Conservation (phyloP, 805 yeast genomes). For the Saccharomycopsis babjevae region DNA sequence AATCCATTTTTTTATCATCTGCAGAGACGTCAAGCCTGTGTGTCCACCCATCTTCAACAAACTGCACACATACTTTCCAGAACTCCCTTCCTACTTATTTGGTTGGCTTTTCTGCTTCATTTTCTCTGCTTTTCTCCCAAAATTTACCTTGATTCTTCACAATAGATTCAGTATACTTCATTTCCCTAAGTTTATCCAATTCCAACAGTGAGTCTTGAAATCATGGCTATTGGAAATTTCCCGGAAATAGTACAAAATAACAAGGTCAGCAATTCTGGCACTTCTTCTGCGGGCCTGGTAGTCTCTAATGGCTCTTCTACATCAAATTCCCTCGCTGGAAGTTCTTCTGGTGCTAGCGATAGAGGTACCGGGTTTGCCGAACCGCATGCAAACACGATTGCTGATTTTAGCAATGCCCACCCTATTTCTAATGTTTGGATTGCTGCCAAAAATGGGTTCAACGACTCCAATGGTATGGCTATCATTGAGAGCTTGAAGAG, state of each 20-base stretch:
- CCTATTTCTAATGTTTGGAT: too few species aligned
- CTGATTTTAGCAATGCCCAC: too few species aligned
- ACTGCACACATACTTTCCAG: not conserved
- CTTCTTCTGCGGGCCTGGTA: not conserved
- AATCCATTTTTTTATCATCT: not conserved
- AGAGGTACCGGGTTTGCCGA: too few species aligned
- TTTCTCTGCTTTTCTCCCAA: too few species aligned
- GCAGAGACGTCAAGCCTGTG: not conserved
- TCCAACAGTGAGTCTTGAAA: not conserved
- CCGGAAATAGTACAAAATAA: not conserved
- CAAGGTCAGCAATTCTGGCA: not conserved
- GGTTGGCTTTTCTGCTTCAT: too few species aligned
- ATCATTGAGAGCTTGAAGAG: not conserved
- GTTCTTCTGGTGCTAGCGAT: too few species aligned
- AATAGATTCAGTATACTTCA: not conserved
- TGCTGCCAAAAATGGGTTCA: not conserved
- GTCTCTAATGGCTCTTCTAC: not conserved
- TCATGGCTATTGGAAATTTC: slow-evolving; percentile 1
- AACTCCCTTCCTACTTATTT: too few species aligned
- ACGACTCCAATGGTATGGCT: not conserved
- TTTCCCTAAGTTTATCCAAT: not conserved
- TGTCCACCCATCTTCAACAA: not conserved
- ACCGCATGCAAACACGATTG: too few species aligned
- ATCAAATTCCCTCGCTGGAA: too few species aligned
- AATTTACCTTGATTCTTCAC: not conserved